These are phyloP conservation scores for Eucalyptus polyanthemos DNA, from an alignment of 345 rosid species.

Conservation along the genomic window DNA sequence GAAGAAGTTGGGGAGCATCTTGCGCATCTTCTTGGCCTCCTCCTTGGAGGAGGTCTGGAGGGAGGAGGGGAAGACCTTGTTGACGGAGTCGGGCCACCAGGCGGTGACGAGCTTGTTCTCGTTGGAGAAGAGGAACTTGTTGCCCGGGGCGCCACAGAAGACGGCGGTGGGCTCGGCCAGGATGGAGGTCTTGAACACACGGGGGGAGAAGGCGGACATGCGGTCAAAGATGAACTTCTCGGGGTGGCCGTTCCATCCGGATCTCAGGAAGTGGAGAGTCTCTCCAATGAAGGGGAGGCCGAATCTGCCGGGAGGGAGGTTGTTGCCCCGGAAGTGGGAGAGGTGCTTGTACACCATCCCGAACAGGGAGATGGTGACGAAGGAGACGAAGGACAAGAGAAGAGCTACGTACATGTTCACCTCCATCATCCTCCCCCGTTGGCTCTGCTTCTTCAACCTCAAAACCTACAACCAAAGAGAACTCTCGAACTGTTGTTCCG, in stretches of 20 bases:
- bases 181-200: constrained; percentile 13
- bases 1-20: constrained; percentile 19
- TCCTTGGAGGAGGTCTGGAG: constrained; percentile 10
- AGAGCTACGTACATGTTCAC: neutral
- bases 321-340: constrained; percentile 2
- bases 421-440: neutral
- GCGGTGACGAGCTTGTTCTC: constrained; percentile 20
- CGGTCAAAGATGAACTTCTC: constrained; percentile 16
- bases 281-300: constrained; percentile 17
- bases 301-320: constrained; percentile 17
- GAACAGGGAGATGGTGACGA: neutral
- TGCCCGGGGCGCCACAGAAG: constrained; percentile 6
- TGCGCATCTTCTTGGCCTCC: constrained; percentile 14
- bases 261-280: constrained; percentile 14
- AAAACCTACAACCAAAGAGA: neutral
- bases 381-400: constrained; percentile 3
- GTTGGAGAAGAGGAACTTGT: constrained; percentile 23
- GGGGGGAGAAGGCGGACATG: constrained; percentile 1
- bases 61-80: constrained; percentile 20
- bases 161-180: constrained; percentile 11
- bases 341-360: constrained; percentile 8
- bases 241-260: constrained; percentile 20
- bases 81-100: constrained; percentile 30
- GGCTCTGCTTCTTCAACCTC: neutral
- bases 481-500: neutral